phyloP scores from a whole-genome alignment of 495 filamentous ascomycete genomes.

The Stereocaulon alpinum region DNA sequence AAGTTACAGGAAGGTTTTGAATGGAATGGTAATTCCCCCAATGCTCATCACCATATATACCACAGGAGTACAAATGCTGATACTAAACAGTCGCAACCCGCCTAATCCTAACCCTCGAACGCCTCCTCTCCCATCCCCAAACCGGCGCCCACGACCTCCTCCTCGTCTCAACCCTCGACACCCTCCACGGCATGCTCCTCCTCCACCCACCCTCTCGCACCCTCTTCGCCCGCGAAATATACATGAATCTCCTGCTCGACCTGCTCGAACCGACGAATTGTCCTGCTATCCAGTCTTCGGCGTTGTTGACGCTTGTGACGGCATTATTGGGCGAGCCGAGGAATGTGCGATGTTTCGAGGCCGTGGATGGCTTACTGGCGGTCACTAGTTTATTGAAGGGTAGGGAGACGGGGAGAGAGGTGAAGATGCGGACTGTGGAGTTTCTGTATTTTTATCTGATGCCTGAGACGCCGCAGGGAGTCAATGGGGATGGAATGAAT shows the following conservation, averaged over 20 bases:
- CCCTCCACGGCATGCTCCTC: conserved; percentile 83
- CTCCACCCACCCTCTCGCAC: conserved; percentile 86
- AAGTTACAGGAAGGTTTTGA: conserved; percentile 93
- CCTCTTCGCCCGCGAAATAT: conserved; percentile 78
- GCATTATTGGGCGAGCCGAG: conserved; percentile 71
- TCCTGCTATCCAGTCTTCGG: conserved; percentile 79
- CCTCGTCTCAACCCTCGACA: conserved; percentile 76
- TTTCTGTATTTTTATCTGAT: conserved; percentile 98
- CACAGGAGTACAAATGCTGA: background rate
- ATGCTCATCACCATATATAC: background rate
- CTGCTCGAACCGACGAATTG: conserved; percentile 89
- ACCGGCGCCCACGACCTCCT: conserved; percentile 58
- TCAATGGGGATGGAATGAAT: conserved; percentile 26
- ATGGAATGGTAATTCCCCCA: conserved; percentile 63
- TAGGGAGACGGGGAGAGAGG: conserved; percentile 67
- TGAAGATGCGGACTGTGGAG: conserved; percentile 87
- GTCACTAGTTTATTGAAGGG: conserved; percentile 90
- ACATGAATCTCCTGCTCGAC: conserved; percentile 95
- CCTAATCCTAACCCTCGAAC: conserved; percentile 76
- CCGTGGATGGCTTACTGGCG: conserved; percentile 82
- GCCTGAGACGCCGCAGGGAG: conserved; percentile 58
- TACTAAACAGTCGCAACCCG: conserved; percentile 59
- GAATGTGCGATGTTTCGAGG: conserved; percentile 86
- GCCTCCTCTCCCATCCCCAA: conserved; percentile 43
- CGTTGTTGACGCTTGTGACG: conserved; percentile 80